Conservation (phyloP, 2,329 filamentous ascomycete species). For the Trichophyton benhamiae region DNA sequence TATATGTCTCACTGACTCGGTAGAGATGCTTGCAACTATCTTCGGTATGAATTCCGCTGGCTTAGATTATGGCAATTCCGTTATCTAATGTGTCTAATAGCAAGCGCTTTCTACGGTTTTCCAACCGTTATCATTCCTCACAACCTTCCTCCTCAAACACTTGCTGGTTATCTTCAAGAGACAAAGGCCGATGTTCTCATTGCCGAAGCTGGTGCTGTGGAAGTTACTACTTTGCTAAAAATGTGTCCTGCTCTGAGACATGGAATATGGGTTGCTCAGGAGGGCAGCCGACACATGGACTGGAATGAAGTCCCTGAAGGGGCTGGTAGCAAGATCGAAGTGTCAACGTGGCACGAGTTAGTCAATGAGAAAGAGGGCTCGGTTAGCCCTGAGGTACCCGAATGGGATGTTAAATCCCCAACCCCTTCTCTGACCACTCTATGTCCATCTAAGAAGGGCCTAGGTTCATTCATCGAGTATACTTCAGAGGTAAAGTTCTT, state of each 20-base stretch:
- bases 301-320: constrained; percentile 82
- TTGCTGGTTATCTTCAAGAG: constrained; percentile 59
- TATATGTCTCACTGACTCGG: constrained; percentile 82
- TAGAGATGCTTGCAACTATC: constrained; percentile 69
- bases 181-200: constrained; percentile 71
- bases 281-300: constrained; percentile 82
- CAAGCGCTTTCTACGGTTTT: constrained; percentile 78
- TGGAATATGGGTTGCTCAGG: constrained; percentile 84
- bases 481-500: constrained; percentile 46
- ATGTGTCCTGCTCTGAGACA: constrained; percentile 59
- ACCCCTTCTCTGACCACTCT: constrained; percentile 36
- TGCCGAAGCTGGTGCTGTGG: constrained; percentile 74
- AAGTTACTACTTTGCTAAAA: constrained; percentile 60
- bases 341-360: constrained; percentile 88
- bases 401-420: constrained; percentile 42
- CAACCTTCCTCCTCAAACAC: constrained; percentile 55
- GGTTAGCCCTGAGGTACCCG: constrained; percentile 52
- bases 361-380: constrained; percentile 55
- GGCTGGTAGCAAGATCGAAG: constrained; percentile 59
- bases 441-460: constrained; percentile 29
- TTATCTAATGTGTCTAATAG: constrained; percentile 30
- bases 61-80: background rate
- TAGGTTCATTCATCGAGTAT: constrained; percentile 67
- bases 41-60: constrained; percentile 44
- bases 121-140: constrained; percentile 78